A percentile compares a stretch with the other conserved stretches of the same genome.
These are phyloP conservation scores for Phialophora tarda DNA, from an alignment of 2,329 filamentous ascomycete genomes.

Conservation along the genomic window DNA sequence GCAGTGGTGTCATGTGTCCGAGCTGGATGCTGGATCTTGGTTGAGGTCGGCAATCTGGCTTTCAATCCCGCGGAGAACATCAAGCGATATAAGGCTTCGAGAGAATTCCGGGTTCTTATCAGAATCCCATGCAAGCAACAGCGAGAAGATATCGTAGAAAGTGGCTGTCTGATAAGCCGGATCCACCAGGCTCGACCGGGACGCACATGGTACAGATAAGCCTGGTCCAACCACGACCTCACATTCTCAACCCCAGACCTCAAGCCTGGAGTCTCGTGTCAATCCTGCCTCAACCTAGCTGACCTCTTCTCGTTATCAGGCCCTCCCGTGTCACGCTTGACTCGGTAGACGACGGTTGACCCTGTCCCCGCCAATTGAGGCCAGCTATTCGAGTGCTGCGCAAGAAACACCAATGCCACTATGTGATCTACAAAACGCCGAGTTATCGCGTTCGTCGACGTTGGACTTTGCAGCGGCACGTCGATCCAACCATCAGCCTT, in stretches of 20 bases:
- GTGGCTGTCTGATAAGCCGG: slow-evolving; percentile 27
- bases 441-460: background rate
- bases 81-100: slow-evolving; percentile 9
- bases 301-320: slow-evolving; percentile 4
- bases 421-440: background rate
- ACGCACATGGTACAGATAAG: slow-evolving; percentile 28
- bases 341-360: background rate
- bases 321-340: background rate
- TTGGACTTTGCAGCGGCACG: background rate
- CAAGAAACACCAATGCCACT: background rate
- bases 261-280: background rate
- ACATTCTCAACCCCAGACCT: background rate
- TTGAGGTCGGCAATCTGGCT: slow-evolving; percentile 18
- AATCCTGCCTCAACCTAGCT: slow-evolving; percentile 6
- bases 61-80: slow-evolving; percentile 29
- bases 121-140: slow-evolving; percentile 5
- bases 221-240: slow-evolving; percentile 30
- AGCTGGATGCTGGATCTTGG: background rate
- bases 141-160: slow-evolving; percentile 1
- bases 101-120: slow-evolving; percentile 18
- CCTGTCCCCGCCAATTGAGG: background rate
- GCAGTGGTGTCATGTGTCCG: background rate
- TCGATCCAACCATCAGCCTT: background rate
- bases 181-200: slow-evolving; percentile 24
- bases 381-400: background rate